Percentiles rank a stretch among this genome's conserved stretches.
Evolutionary conservation across 768 basidiomycete genomes (phyloP).

Genomic region (Pulveroboletus sp.): DNA sequence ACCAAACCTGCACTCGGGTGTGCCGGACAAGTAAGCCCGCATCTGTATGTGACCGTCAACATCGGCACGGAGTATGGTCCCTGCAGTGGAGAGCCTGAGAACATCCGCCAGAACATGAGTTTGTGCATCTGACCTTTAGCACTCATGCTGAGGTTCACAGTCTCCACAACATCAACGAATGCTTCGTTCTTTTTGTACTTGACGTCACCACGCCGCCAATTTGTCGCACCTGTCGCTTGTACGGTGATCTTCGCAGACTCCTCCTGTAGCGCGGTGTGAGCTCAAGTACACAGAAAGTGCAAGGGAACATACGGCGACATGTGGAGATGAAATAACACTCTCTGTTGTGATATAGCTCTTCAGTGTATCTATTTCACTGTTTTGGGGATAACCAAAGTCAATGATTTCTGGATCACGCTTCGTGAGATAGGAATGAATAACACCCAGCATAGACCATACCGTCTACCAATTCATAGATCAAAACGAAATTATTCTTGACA

Average conservation of each 20-base stretch:
- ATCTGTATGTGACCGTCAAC: conserved; percentile 98
- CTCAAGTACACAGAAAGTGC: neutral
- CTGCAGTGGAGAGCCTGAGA: conserved; percentile 35
- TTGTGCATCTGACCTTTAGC: conserved; percentile 59
- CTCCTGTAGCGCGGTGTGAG: conserved; percentile 50
- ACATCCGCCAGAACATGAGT: neutral
- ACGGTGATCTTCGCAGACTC: conserved; percentile 96
- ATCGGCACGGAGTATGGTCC: conserved; percentile 88
- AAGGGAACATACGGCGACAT: conserved; percentile 60
- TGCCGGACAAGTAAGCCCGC: conserved; percentile 95
- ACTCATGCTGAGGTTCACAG: conserved; percentile 94
- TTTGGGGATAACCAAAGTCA: conserved; percentile 99
- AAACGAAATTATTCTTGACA: conserved; percentile 98
- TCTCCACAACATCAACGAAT: conserved; percentile 99
- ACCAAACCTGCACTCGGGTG: conserved; percentile 98
- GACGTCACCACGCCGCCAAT: conserved; percentile 92
- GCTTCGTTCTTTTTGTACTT: conserved; percentile 99
- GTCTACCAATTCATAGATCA: conserved; percentile 97
- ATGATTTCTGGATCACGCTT: conserved; percentile 68
- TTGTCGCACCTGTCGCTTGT: conserved; percentile 95
- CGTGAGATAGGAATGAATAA: conserved; percentile 6
- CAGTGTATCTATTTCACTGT: conserved; percentile 95
- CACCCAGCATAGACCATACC: conserved; percentile 44
- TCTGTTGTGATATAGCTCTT: conserved; percentile 99
- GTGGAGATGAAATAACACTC: conserved; percentile 82